Base-by-base conservation (phyloP, 2,329 filamentous ascomycete genomes). In the Aspergillus sp. region DNA sequence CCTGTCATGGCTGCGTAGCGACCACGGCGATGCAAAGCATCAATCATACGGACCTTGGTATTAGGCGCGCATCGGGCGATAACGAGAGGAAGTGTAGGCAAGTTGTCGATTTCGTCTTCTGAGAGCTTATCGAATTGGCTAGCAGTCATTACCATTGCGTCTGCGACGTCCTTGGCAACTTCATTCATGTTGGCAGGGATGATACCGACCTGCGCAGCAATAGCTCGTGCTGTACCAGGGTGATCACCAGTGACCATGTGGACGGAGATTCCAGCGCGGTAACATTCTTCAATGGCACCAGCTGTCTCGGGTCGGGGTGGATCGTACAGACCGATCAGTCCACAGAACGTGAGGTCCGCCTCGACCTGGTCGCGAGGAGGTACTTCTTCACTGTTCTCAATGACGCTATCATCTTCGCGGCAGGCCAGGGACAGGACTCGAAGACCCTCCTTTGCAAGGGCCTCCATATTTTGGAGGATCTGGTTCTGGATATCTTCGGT, bases 231-330 rank as follows among this genome's bases (percentile, higher is more conserved):
- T 1, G 90, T 95, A 56, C 88, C 86, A 1, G 87, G 87, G 69
- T 93, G 89, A 66, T 95, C 90, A 57, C 90, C 90, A 20, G 90
- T 95, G 33, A 93, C 82, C 90, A 93, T 93, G 75, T 92, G 89
- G 6, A 93, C 89, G 61, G 83, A 83, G 70, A 93, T 91, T 50
- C 90, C 89, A 24, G 90, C 90, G 46, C 82, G 82, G 54, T 88
- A 84, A 67, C 89, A 91, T 68, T 88, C 83, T 20, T 79, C 79
- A 57, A 93, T 90, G 6, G 89, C 87, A 1, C 80, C 82, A 20
- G 87, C 89, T 0, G 91, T 92, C 75, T 96, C 91, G 2, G 86
- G 84, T 2, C 91, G 89, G 55, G 91, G 91, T 3, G 91, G 91
- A 65, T 96, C 91, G 70, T 95, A 93, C 61, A 96, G 88, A 56